Conservation (phyloP, 768 basidiomycete species). For the Auricularia auricula-judae region DNA sequence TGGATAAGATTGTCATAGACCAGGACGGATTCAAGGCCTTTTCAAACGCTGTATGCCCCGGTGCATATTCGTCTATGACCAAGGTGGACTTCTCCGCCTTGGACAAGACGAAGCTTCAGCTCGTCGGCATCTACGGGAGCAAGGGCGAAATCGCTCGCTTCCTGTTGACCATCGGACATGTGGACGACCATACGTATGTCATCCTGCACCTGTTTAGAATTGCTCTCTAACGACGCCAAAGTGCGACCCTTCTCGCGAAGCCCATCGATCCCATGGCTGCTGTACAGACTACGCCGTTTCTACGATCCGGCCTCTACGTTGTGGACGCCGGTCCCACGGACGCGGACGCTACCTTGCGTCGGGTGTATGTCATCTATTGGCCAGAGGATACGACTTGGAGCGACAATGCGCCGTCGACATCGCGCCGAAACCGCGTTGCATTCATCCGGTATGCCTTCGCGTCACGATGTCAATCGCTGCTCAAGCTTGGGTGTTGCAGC, state of each 20-base stretch:
- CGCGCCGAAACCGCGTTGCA: conserved; percentile 41
- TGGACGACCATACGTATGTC: conserved; percentile 32
- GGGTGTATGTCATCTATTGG: conserved; percentile 46
- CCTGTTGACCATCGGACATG: conserved; percentile 22
- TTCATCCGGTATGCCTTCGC: conserved; percentile 41
- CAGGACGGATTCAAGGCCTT: conserved; percentile 38
- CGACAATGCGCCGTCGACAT: conserved; percentile 32
- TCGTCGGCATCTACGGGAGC: conserved; percentile 48
- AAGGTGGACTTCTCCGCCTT: conserved; percentile 45
- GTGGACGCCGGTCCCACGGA: conserved; percentile 15
- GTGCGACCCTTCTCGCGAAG: background rate
- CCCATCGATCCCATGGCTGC: background rate
- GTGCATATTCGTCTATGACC: conserved; percentile 42
- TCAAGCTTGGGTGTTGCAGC: conserved; percentile 18
- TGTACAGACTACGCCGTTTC: conserved; percentile 8
- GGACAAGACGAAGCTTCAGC: conserved; percentile 34
- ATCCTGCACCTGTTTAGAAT: background rate
- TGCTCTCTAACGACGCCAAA: background rate
- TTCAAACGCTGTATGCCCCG: conserved; percentile 36
- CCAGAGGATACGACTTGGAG: conserved; percentile 51
- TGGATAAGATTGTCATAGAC: conserved; percentile 53
- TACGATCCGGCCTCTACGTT: conserved; percentile 44
- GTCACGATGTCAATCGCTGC: background rate
- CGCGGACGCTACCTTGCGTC: conserved; percentile 8
- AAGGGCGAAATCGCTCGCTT: conserved; percentile 39